These are phyloP conservation scores for Tulasnella sp. DNA, from an alignment of 768 basidiomycete species.

Conservation along the genomic window DNA sequence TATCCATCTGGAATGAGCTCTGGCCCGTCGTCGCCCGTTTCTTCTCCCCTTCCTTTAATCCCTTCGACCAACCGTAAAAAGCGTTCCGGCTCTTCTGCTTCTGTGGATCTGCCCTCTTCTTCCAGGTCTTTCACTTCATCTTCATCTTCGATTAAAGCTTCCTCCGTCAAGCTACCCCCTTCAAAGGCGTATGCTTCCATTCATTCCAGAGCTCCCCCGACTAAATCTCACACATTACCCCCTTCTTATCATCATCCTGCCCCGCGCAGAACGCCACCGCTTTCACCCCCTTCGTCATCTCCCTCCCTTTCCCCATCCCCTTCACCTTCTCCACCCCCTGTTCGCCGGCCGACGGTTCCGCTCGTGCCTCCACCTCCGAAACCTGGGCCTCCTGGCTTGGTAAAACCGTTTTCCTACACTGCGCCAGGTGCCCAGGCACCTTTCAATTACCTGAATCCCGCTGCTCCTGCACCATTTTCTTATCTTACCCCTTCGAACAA, in stretches of 20 bases:
- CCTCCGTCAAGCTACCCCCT: background rate
- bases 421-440: constrained; percentile 6
- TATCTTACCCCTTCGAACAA: constrained; percentile 4
- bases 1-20: background rate
- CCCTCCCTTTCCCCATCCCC: background rate
- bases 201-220: background rate
- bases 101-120: background rate
- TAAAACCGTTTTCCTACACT: constrained; percentile 5
- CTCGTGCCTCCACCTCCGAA: background rate
- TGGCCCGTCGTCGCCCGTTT: background rate
- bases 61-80: constrained; percentile 2
- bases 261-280: background rate
- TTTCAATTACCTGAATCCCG: constrained; percentile 6
- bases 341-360: background rate
- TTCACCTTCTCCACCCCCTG: background rate
- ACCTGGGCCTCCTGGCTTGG: background rate
- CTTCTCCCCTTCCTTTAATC: background rate
- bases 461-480: constrained; percentile 15
- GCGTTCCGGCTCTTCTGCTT: background rate
- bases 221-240: background rate
- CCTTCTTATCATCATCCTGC: background rate
- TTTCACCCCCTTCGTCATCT: background rate
- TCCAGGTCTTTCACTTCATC: background rate
- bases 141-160: background rate
- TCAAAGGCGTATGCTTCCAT: constrained; percentile 2